Base-by-base conservation (phyloP, 2,329 filamentous ascomycete genomes). In the Fusarium lyarnte region DNA sequence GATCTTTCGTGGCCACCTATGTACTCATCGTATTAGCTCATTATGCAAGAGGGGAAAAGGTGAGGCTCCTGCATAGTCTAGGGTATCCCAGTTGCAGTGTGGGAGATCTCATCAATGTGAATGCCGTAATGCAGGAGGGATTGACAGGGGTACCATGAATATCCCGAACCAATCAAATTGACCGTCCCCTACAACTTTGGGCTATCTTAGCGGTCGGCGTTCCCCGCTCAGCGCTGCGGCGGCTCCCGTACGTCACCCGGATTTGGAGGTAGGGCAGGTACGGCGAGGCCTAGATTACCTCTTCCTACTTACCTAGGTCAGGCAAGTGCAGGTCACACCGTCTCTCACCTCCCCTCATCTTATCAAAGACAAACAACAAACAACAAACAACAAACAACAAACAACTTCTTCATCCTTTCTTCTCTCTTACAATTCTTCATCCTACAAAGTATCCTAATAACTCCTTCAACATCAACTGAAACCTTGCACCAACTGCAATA, bases 191-290 rank as follows among this genome's bases (percentile, higher is more conserved):
- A 63, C 53, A 63, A 52, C 73, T 77, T 76, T 64, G 71, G 73
- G 31, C 66, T 77, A 68, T 47, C 39, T 58, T 54, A 52, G 63
- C 38, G 57, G 46, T 68, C 75, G 75, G 75, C 58, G 60, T 71
- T 63, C 75, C 75, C 74, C 75, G 75, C 73, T 72, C 52, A 61
- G 72, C 69, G 39, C 51, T 42, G 33, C 63, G 74, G 74, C 73
- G 74, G 68, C 74, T 74, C 63, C 74, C 73, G 74, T 66, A 49
- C 54, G 55, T 63, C 58, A 72, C 60, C 65, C 47, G 69, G 69
- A 65, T 69, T 66, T 36, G 66, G 69, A 62, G 57, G 58, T 33
- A 61, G 55, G 63, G 38, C 52, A 57, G 57, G 39, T 36, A 36
- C 55, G 3, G 39, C 49, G 21, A 53, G 23, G 58, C 39, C 62